Conservation (phyloP, 2,329 filamentous ascomycete species). For the Sarocladium kiliense region DNA sequence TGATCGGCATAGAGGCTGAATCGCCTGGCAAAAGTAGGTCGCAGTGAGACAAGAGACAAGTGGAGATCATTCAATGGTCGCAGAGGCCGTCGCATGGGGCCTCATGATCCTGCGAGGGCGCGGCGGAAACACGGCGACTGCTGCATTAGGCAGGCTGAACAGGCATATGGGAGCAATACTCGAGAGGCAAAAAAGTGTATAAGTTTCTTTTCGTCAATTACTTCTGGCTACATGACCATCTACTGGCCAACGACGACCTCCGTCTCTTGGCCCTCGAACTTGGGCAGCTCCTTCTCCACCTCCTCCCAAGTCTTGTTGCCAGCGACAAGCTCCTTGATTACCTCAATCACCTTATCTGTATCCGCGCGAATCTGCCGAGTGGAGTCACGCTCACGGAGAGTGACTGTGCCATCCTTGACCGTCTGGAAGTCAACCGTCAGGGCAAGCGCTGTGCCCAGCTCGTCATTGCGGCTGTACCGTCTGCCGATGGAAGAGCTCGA, state of each 20-base stretch:
- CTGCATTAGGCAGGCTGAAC: too few species aligned
- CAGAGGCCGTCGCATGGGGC: too few species aligned
- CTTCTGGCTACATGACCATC: neutral
- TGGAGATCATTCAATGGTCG: too few species aligned
- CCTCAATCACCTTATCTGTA: slow-evolving; percentile 72
- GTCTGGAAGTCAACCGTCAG: slow-evolving; percentile 97
- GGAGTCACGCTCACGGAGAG: slow-evolving; percentile 83
- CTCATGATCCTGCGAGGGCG: too few species aligned
- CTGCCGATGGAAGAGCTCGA: slow-evolving; percentile 91
- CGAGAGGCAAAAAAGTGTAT: too few species aligned
- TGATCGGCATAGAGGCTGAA: too few species aligned
- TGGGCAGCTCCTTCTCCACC: slow-evolving; percentile 71
- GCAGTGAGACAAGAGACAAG: too few species aligned
- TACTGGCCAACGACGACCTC: slow-evolving; percentile 34
- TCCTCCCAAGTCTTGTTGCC: slow-evolving; percentile 58
- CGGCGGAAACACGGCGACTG: too few species aligned
- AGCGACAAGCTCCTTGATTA: slow-evolving; percentile 53
- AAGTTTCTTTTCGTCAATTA: neutral
- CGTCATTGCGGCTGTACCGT: slow-evolving; percentile 90
- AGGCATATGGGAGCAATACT: too few species aligned
- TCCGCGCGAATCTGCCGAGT: slow-evolving; percentile 85
- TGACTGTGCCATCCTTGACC: slow-evolving; percentile 79
- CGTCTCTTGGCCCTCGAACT: slow-evolving; percentile 73
- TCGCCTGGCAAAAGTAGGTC: too few species aligned
- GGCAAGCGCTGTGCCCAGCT: slow-evolving; percentile 89